These are phyloP conservation scores for Microbotryum violaceum DNA, from an alignment of 1,284 basidiomycete genomes.

Conservation along the genomic window DNA sequence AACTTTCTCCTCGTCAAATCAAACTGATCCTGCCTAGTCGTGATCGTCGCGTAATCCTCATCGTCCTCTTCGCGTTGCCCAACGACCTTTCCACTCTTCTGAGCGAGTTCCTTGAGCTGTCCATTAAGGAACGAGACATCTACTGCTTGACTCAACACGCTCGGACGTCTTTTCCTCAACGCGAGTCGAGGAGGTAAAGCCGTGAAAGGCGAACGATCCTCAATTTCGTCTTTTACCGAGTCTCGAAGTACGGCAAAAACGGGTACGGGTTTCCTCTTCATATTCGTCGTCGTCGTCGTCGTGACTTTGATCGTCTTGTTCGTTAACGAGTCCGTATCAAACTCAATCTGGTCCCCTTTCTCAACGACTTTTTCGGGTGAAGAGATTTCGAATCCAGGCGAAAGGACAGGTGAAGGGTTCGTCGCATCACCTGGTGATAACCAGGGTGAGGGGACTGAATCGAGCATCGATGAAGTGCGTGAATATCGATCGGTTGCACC, in stretches of 20 bases:
- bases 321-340: not conserved
- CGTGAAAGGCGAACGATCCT: slow-evolving; percentile 22
- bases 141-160: slow-evolving; percentile 8
- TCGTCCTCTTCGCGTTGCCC: not conserved
- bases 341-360: not conserved
- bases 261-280: slow-evolving; percentile 12
- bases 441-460: slow-evolving; percentile 1
- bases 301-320: slow-evolving; percentile 2
- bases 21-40: slow-evolving; percentile 18
- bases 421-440: slow-evolving; percentile 3
- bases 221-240: not conserved
- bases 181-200: slow-evolving; percentile 25
- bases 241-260: not conserved
- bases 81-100: not conserved
- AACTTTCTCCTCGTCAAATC: slow-evolving; percentile 22
- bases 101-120: not conserved
- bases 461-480: not conserved
- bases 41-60: not conserved
- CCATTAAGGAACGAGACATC: slow-evolving; percentile 11
- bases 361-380: not conserved
- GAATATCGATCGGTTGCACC: slow-evolving; percentile 1
- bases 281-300: slow-evolving; percentile 11
- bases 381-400: slow-evolving; percentile 6
- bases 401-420: slow-evolving; percentile 8
- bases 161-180: slow-evolving; percentile 3